Base-by-base conservation (phyloP, 306 rosid species). In the Dryas drummondii region DNA sequence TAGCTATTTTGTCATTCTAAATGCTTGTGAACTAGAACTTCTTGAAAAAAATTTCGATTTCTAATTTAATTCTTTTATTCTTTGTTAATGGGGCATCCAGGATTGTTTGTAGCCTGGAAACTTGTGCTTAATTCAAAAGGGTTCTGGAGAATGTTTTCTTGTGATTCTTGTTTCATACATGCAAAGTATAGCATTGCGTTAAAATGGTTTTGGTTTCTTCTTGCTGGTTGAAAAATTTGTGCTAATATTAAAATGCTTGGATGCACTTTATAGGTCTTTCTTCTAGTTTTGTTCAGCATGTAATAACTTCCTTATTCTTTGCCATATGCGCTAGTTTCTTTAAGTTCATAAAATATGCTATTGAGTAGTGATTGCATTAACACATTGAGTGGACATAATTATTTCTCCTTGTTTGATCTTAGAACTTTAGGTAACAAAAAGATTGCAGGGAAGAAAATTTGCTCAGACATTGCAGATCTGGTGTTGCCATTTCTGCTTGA, bases 401-500 rank as follows among this genome's bases (percentile, higher is more conserved):
- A 22, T 22, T 22, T 22, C 22, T 22, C 22, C 22, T 22, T 22
- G 22, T 27, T 17, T 1, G 42, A 51, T 65, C 53, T 22, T 65
- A 44, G 7, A 72, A 59, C 56, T 45, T 6, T 14, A 58, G 68
- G 41, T 51, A 16, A 5, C 56, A 26, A 45, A 72, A 42, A 10
- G 19, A 45, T 56, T 15, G 57, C 51, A 0, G 52, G 51, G 8
- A 40, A 26, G 56, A 63, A 63, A 15, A 63, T 40, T 72, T 58
- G 12, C 27, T 5, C 40, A 59, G 45, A 45, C 50, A 17, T 41
- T 49, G 45, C 46, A 47, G 58, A 67, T 46, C 22, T 54, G n/a
- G 5, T 76, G 11, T 32, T 65, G 6, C 8, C 72, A 44, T 76
- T n/a, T 55, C 48, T 52, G 63, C 73, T 46, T 53, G 79, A 68